Conservation (phyloP, 2,329 filamentous ascomycete species). For the Cordyceps fumosorosea region DNA sequence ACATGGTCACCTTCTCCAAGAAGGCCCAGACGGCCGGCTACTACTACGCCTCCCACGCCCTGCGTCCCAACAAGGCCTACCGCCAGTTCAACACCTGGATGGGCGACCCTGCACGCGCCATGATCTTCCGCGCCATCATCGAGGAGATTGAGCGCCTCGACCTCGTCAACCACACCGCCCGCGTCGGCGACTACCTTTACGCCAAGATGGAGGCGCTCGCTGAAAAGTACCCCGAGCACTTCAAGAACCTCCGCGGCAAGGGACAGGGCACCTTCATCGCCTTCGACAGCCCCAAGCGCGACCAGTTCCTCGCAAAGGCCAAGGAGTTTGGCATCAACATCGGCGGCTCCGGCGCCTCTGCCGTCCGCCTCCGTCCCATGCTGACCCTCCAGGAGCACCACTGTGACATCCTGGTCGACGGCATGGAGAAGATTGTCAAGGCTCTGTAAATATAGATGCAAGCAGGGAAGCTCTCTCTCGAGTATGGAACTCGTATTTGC, state of each 20-base stretch:
- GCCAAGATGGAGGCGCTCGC: slow-evolving; percentile 60
- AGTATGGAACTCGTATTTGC: neutral
- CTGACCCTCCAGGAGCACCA: slow-evolving; percentile 88
- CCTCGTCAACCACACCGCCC: slow-evolving; percentile 73
- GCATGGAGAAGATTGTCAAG: slow-evolving; percentile 66
- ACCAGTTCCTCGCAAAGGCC: slow-evolving; percentile 70
- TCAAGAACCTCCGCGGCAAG: slow-evolving; percentile 80
- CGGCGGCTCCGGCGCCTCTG: slow-evolving; percentile 68
- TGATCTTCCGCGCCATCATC: slow-evolving; percentile 82
- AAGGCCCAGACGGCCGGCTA: slow-evolving; percentile 92
- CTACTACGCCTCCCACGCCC: slow-evolving; percentile 75
- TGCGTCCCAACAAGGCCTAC: slow-evolving; percentile 88
- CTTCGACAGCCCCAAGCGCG: slow-evolving; percentile 75
- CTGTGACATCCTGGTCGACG: slow-evolving; percentile 75
- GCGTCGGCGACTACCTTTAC: slow-evolving; percentile 73
- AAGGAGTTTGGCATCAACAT: slow-evolving; percentile 82
- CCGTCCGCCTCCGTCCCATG: slow-evolving; percentile 82
- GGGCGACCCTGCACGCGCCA: slow-evolving; percentile 78
- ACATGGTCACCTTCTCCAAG: slow-evolving; percentile 94
- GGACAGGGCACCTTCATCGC: slow-evolving; percentile 88
- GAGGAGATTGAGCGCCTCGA: slow-evolving; percentile 69
- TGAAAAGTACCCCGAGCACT: slow-evolving; percentile 65
- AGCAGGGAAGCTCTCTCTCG: neutral
- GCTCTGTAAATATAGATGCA: slow-evolving; percentile 21
- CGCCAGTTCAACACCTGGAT: slow-evolving; percentile 98